Conservation (phyloP, 805 yeast species). For the Candida quercuum region DNA sequence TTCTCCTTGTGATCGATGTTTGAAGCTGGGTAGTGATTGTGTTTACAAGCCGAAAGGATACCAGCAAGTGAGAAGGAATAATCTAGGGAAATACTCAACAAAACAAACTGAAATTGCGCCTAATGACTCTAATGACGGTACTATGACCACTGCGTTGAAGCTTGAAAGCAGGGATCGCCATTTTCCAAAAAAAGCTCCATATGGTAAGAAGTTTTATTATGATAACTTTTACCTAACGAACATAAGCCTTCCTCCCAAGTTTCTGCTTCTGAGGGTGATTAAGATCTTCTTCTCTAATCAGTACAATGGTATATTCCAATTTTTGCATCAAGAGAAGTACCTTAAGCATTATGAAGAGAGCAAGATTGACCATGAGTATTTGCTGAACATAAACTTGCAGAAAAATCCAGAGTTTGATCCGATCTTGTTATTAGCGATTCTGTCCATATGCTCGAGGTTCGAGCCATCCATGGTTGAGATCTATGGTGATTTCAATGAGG, state of each 20-base stretch:
- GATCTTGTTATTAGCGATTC: slow-evolving; percentile 28
- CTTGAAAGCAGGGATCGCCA: too few relatives aligned
- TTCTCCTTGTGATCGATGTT: slow-evolving; percentile 7
- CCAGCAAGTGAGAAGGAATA: slow-evolving; percentile 4
- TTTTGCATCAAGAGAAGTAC: slow-evolving; percentile 6
- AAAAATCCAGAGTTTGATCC: slow-evolving; percentile 19
- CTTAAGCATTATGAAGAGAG: slow-evolving; percentile 4
- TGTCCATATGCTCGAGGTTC: slow-evolving; percentile 31
- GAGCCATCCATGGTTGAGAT: slow-evolving; percentile 27
- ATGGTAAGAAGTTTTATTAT: slow-evolving; percentile 1
- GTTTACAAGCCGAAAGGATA: slow-evolving; percentile 10
- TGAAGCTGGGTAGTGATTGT: slow-evolving; percentile 8
- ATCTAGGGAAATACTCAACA: too few relatives aligned
- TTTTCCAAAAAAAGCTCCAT: neutral
- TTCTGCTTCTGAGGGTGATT: slow-evolving; percentile 8
- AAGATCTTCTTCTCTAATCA: slow-evolving; percentile 13
- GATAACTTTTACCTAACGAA: slow-evolving; percentile 1
- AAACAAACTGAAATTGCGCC: too few relatives aligned
- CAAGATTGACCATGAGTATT: slow-evolving; percentile 4
- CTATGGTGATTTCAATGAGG: slow-evolving; percentile 30
- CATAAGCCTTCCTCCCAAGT: slow-evolving; percentile 9
- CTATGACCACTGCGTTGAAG: neutral
- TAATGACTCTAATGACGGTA: neutral
- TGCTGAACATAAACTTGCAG: slow-evolving; percentile 4
- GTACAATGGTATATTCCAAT: slow-evolving; percentile 13